Percentiles rank a stretch among this genome's conserved stretches.
phyloP scores from a whole-genome alignment of 768 basidiomycete genomes.

The Cystobasidium tubakii region DNA sequence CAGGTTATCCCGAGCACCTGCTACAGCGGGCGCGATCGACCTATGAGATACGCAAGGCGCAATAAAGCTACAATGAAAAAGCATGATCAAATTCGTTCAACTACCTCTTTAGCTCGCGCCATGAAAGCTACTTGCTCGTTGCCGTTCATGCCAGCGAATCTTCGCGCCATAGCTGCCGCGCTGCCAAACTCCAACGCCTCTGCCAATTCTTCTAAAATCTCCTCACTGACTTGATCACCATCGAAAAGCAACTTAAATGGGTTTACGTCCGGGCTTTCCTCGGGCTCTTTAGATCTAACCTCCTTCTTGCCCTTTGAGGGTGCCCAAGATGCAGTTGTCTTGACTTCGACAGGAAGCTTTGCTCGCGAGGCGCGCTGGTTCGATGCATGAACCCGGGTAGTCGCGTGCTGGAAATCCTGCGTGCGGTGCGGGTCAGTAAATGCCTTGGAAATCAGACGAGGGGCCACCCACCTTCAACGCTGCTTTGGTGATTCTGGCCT shows the following conservation, averaged over 20 bases:
- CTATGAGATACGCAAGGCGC: slow-evolving; percentile 16
- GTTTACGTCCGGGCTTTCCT: not conserved
- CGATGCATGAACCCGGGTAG: not conserved
- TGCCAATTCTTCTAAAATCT: slow-evolving; percentile 19
- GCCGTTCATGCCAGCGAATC: not conserved
- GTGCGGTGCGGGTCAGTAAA: not conserved
- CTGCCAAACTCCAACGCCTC: slow-evolving; percentile 26
- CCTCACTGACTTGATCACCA: slow-evolving; percentile 14
- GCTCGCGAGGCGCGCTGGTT: slow-evolving; percentile 29
- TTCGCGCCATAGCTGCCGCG: slow-evolving; percentile 13
- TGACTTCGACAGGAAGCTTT: not conserved
- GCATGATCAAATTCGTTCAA: slow-evolving; percentile 12
- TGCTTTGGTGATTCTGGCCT: slow-evolving; percentile 22
- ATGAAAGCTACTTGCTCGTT: slow-evolving; percentile 5
- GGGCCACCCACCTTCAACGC: not conserved
- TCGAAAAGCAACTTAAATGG: slow-evolving; percentile 30
- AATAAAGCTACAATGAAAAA: not conserved
- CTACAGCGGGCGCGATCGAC: slow-evolving; percentile 4
- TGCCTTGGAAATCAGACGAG: not conserved
- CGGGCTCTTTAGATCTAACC: not conserved
- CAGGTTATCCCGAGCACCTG: slow-evolving; percentile 28
- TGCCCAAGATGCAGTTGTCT: slow-evolving; percentile 26
- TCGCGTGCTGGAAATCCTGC: not conserved
- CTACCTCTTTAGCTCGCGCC: slow-evolving; percentile 16
- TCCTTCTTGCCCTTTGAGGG: not conserved